Conservation (phyloP, 805 yeast species). For the Barnettozyma pratensis region DNA sequence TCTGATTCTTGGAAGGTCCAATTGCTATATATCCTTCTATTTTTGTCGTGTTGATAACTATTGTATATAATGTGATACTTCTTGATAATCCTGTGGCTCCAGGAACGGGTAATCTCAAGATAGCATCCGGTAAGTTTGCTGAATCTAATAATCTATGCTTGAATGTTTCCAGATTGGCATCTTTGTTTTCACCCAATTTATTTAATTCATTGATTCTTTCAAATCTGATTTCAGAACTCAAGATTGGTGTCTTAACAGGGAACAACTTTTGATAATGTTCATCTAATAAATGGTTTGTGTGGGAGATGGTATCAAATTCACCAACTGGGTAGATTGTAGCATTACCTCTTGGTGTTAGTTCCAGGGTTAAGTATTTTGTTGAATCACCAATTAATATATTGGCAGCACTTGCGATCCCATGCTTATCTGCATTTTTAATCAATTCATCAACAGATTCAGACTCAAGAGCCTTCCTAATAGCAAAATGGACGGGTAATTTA, state of each 20-base stretch:
- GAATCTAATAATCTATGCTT: slow-evolving; percentile 20
- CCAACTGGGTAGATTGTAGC: slow-evolving; percentile 11
- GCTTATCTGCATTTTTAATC: slow-evolving; percentile 7
- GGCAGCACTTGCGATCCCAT: slow-evolving; percentile 24
- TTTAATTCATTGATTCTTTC: background rate
- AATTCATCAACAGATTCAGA: slow-evolving; percentile 16
- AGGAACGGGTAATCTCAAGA: slow-evolving; percentile 15
- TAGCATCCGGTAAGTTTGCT: slow-evolving; percentile 15
- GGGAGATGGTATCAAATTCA: slow-evolving; percentile 15
- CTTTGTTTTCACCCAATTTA: slow-evolving; percentile 8
- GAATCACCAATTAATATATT: slow-evolving; percentile 23
- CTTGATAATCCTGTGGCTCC: slow-evolving; percentile 17
- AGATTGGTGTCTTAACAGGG: slow-evolving; percentile 8
- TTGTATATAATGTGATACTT: slow-evolving; percentile 17
- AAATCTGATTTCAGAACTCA: slow-evolving; percentile 16
- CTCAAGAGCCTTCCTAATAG: slow-evolving; percentile 30
- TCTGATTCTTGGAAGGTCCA: slow-evolving; percentile 6
- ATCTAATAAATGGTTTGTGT: slow-evolving; percentile 24
- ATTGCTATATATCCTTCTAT: slow-evolving; percentile 12
- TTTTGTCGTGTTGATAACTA: slow-evolving; percentile 11
- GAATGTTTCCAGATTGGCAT: slow-evolving; percentile 16
- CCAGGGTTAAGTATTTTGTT: slow-evolving; percentile 16
- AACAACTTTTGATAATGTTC: slow-evolving; percentile 6
- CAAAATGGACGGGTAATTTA: slow-evolving; percentile 33
- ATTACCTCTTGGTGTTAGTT: slow-evolving; percentile 19